A percentile compares a stretch with the other conserved stretches of the same genome.
Evolutionary conservation across 352 stramenopile species (phyloP).

Genomic region (Phytophthora meadii): DNA sequence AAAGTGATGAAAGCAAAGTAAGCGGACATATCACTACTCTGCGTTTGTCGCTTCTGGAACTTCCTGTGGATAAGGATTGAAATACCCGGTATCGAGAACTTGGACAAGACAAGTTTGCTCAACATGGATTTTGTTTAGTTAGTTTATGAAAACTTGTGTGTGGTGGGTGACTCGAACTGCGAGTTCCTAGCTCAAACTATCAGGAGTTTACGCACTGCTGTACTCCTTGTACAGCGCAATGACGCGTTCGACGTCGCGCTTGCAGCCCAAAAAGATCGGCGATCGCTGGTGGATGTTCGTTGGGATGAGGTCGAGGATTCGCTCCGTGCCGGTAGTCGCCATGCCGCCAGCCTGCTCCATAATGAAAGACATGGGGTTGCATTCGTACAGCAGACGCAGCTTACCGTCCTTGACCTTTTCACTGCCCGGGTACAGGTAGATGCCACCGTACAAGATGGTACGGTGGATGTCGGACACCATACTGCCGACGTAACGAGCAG

Average conservation of each 20-base stretch:
- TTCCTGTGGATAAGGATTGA: too few relatives aligned
- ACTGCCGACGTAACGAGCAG: slow-evolving; percentile 96
- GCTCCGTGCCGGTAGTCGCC: slow-evolving; percentile 93
- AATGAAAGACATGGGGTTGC: slow-evolving; percentile 99
- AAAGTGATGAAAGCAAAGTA: too few relatives aligned
- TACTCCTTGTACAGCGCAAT: slow-evolving; percentile 77
- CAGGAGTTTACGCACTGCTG: slow-evolving; percentile 43
- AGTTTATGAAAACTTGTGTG: slow-evolving; percentile 33
- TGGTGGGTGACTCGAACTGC: too few relatives aligned
- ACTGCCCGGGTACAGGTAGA: slow-evolving; percentile 98
- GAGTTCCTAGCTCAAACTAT: not conserved
- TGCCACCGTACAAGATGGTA: slow-evolving; percentile 98
- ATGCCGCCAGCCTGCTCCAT: slow-evolving; percentile 97
- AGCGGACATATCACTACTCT: too few relatives aligned
- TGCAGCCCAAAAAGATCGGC: slow-evolving; percentile 97
- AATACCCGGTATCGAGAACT: too few relatives aligned
- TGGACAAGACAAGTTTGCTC: slow-evolving; percentile 7
- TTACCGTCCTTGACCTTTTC: slow-evolving; percentile 94
- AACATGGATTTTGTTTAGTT: slow-evolving; percentile 34
- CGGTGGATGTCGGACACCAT: slow-evolving; percentile 99
- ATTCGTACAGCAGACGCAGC: slow-evolving; percentile 98
- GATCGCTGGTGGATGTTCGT: slow-evolving; percentile 97
- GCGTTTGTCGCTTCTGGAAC: too few relatives aligned
- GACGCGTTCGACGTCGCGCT: slow-evolving; percentile 86
- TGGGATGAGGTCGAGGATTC: slow-evolving; percentile 95